phyloP scores from a whole-genome alignment of 2,329 filamentous ascomycete genomes.

The Xylaria sp. region DNA sequence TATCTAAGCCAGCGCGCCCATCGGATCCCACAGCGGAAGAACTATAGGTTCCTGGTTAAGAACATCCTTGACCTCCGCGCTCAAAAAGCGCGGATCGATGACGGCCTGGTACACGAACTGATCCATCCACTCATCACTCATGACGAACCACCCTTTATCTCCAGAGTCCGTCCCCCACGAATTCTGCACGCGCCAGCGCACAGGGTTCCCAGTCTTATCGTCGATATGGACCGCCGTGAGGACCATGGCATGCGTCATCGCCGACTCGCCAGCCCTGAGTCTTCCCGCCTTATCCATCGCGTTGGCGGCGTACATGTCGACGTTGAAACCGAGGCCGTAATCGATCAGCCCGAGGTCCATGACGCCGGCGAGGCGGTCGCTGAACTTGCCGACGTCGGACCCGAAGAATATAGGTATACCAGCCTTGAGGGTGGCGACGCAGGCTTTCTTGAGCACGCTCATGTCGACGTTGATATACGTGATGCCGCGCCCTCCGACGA shows the following conservation, averaged over 20 bases:
- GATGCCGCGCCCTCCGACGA: slow-evolving; percentile 76
- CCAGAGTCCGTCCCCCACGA: slow-evolving; percentile 76
- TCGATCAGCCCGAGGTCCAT: slow-evolving; percentile 81
- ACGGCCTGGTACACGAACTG: slow-evolving; percentile 88
- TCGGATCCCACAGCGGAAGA: slow-evolving; percentile 79
- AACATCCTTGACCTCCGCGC: slow-evolving; percentile 70
- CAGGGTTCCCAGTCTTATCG: slow-evolving; percentile 62
- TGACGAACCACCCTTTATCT: slow-evolving; percentile 85
- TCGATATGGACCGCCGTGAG: slow-evolving; percentile 84
- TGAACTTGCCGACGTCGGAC: slow-evolving; percentile 84
- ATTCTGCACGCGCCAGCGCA: slow-evolving; percentile 88
- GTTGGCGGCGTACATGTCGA: slow-evolving; percentile 60
- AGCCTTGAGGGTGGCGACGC: slow-evolving; percentile 77
- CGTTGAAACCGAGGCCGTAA: slow-evolving; percentile 84
- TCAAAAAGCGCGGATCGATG: slow-evolving; percentile 73
- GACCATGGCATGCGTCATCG: slow-evolving; percentile 94
- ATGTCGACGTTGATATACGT: slow-evolving; percentile 86
- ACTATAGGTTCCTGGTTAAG: slow-evolving; percentile 72
- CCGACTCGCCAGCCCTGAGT: slow-evolving; percentile 73
- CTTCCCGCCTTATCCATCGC: slow-evolving; percentile 78
- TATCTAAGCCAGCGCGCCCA: slow-evolving; percentile 71
- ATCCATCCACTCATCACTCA: slow-evolving; percentile 82
- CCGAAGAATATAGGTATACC: slow-evolving; percentile 89
- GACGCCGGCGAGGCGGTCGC: slow-evolving; percentile 69
- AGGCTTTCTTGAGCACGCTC: slow-evolving; percentile 71